A percentile compares a stretch with the other conserved stretches of the same genome.
Conservation (phyloP, 306 rosid genomes). For the Ormosia semicastrata region DNA sequence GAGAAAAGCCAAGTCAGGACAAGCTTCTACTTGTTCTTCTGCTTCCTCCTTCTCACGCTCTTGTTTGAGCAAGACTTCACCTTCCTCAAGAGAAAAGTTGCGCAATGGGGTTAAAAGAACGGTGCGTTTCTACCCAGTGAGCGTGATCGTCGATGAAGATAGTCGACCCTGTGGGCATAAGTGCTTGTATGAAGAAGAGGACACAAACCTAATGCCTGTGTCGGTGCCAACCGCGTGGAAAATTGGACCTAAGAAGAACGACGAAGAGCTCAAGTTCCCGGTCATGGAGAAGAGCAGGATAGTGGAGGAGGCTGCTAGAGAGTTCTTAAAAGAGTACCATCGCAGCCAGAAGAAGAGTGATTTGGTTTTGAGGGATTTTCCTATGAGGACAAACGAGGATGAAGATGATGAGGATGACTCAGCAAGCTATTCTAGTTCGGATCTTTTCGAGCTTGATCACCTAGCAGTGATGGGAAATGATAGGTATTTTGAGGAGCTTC, state of each 20-base stretch:
- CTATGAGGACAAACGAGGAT: not conserved
- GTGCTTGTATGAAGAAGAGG: constrained; percentile 45
- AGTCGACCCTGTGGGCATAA: constrained; percentile 64
- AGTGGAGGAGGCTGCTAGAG: constrained; percentile 51
- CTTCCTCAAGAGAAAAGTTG: constrained; percentile 49
- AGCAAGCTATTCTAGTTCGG: constrained; percentile 85
- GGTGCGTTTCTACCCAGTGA: constrained; percentile 78
- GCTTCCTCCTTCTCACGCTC: constrained; percentile 80
- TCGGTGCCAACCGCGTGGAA: constrained; percentile 64
- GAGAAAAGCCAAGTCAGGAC: constrained; percentile 41
- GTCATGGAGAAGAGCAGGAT: constrained; percentile 35
- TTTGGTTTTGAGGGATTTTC: constrained; percentile 30
- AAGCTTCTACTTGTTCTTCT: constrained; percentile 66
- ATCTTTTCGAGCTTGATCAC: constrained; percentile 95
- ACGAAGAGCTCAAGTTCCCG: constrained; percentile 24
- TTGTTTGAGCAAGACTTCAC: constrained; percentile 71
- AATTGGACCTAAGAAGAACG: constrained; percentile 44
- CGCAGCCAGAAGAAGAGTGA: constrained; percentile 49
- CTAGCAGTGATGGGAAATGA: constrained; percentile 38
- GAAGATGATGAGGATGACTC: constrained; percentile 33
- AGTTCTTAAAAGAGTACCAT: constrained; percentile 50
- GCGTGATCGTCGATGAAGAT: constrained; percentile 74
- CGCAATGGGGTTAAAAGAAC: constrained; percentile 60
- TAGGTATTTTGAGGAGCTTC: constrained; percentile 74
- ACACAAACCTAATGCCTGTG: constrained; percentile 32